Conservation (phyloP, 495 filamentous ascomycete genomes). For the Aspergillus leporis region DNA sequence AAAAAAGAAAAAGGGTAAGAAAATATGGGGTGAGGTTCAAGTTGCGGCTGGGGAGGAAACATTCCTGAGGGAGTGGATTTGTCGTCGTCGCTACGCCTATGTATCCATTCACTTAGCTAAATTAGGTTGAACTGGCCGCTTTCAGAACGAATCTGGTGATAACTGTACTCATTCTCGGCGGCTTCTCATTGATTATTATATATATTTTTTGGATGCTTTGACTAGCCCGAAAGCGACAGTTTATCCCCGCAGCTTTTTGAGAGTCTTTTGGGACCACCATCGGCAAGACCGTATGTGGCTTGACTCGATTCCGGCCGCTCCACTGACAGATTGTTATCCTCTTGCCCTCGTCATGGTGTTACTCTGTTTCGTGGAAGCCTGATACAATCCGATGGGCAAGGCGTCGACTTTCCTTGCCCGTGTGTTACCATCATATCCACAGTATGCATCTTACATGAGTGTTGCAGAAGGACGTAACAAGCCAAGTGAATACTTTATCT, state of each 20-base stretch:
- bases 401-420: not conserved
- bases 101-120: no score
- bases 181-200: no score
- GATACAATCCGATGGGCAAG: not conserved
- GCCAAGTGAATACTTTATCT: not conserved
- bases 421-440: not conserved
- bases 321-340: not conserved
- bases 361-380: not conserved
- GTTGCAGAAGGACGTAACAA: not conserved
- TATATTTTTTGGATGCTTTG: no score
- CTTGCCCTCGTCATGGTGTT: no score
- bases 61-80: no score
- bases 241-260: not conserved
- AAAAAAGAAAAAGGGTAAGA: not conserved
- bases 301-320: not conserved
- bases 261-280: not conserved
- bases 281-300: not conserved
- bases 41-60: no score
- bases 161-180: no score
- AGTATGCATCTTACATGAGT: not conserved
- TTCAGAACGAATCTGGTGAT: no score
- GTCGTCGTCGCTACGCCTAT: no score
- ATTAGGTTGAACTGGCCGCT: no score
- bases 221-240: not conserved
- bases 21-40: not conserved